Base-by-base conservation (phyloP, 2,329 filamentous ascomycete species). In the Emmonsiellopsis sp. region DNA sequence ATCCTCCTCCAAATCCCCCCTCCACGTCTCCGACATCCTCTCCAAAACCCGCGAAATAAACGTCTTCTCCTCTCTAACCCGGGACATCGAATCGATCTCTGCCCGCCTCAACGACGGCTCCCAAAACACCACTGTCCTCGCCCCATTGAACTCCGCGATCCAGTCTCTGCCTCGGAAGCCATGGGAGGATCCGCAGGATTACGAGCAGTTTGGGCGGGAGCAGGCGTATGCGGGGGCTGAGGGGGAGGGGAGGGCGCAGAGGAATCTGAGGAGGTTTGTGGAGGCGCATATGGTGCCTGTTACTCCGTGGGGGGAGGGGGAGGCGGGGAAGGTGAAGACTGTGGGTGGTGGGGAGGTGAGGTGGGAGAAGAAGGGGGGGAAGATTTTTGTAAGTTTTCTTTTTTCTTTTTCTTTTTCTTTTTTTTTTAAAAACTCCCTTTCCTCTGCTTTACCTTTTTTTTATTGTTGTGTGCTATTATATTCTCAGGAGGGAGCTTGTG, bases 71-170 rank as follows among this genome's bases (percentile, higher is more conserved):
- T 83, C 84, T 44, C 83, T 95, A 63, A 85, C 86, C 5, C 82
- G 90, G 55, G 45, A 49, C 36, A 49, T 49, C 32, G 52, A 53
- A 57, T 55, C 37, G 53, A 62, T 21, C 49, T 57, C 62, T 65
- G 52, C 61, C 65, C 32, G 56, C 58, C 40, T 55, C 55, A 17
- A 56, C 53, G 11, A 88, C 65, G 69, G 76, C 0, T 65, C 73
- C 1, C 70, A 78, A 55, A 92, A 92, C 66, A 87, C 87, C n/a
- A 96, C 90, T 2, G 83, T 96, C 27, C 82, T 97, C 2, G 92
- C 91, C 6, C 92, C 92, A 0, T 74, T 87, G 52, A 97, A 97
- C 75, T 83, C 81, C 14, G 89, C 84, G 2, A 82, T 97, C 63
- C 86, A 86, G 59, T 74, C 71, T 0, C 74, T 96, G 32, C 87